Base-by-base conservation (phyloP, 768 basidiomycete species). In the Phaeolepiota aurea region DNA sequence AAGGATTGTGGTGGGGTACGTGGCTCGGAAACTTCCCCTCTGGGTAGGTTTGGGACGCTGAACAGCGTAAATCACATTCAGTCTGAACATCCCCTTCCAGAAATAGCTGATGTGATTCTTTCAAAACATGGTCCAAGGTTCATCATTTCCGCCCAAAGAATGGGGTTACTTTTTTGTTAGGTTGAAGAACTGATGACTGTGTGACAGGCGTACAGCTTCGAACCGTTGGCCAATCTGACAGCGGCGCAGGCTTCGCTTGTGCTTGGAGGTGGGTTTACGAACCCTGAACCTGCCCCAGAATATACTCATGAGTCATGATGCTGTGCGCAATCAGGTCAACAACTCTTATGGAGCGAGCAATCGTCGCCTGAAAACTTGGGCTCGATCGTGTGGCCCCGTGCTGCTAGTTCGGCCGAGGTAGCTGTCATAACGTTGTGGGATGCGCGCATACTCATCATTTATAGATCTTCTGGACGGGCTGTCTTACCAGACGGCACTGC, bases 61-160 rank as follows among this genome's bases (percentile, higher is more conserved):
- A n/a, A n/a, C n/a, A n/a, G n/a, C n/a, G n/a, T n/a, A n/a, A n/a
- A n/a, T n/a, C n/a, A n/a, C n/a, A n/a, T n/a, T n/a, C n/a, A n/a
- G 20, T 37, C 20, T 15, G 1, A 4, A 14, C 14, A 30, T 14
- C 5, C 5, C n/a, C 10, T 15, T 20, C 41, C 39, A 71, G 75
- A 3, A 76, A 76, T 44, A 78, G 76, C 50, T 86, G 83, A 80
- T 85, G 81, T 51, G 80, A 81, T 49, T 80, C 82, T 0, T 86
- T 80, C 75, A 86, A 86, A 58, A 77, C 77, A 4, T 89, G 86
- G 86, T 76, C 82, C 52, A 72, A 76, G 60, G 81, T 82, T 40
- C 43, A 28, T 33, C 7, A 28, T n/a, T 28, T 7, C 25, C n/a
- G 7, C 25, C 25, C 25, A 7, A n/a, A 28, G n/a, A n/a, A n/a